These are phyloP conservation scores for Pinus taeda DNA, from an alignment of 75 land plant genomes.

Conservation along the genomic window DNA sequence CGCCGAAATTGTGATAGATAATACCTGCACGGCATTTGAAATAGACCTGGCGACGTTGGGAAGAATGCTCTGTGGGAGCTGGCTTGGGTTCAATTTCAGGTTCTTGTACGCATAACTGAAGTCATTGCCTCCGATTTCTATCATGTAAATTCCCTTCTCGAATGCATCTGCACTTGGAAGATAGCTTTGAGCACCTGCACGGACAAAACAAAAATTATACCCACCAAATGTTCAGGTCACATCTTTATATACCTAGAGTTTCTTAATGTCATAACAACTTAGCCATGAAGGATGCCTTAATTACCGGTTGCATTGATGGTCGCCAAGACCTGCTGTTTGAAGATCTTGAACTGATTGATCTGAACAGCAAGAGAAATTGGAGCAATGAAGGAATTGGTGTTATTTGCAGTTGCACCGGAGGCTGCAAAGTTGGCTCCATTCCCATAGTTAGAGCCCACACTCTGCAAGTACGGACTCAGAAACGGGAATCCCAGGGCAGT, in stretches of 20 bases:
- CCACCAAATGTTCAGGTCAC: too few species aligned
- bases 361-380: slow-evolving; percentile 55
- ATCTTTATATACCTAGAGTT: too few species aligned
- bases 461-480: slow-evolving; percentile 43
- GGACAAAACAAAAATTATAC: too few species aligned
- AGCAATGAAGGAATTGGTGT: slow-evolving; percentile 17
- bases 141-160: slow-evolving; percentile 14
- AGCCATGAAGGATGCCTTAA: too few species aligned
- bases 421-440: slow-evolving; percentile 74
- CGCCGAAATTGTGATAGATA: too few species aligned
- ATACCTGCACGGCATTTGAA: slow-evolving; percentile 1
- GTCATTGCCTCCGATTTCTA: slow-evolving; percentile 28
- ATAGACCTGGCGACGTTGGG: slow-evolving; percentile 1
- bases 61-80: slow-evolving; percentile 7
- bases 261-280: too few species aligned
- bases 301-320: neutral
- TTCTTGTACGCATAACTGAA: slow-evolving; percentile 27
- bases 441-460: slow-evolving; percentile 47
- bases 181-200: slow-evolving; percentile 8
- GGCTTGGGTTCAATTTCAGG: slow-evolving; percentile 7
- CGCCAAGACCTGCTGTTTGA: slow-evolving; percentile 18
- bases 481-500: slow-evolving; percentile 40
- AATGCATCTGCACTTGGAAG: slow-evolving; percentile 17
- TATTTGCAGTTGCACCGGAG: slow-evolving; percentile 35
- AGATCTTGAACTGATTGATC: slow-evolving; percentile 34